Percentiles rank a stretch among this genome's conserved stretches.
These are phyloP conservation scores for Colletotrichum plurivorum DNA, from an alignment of 2,329 filamentous ascomycete genomes.

Conservation along the genomic window DNA sequence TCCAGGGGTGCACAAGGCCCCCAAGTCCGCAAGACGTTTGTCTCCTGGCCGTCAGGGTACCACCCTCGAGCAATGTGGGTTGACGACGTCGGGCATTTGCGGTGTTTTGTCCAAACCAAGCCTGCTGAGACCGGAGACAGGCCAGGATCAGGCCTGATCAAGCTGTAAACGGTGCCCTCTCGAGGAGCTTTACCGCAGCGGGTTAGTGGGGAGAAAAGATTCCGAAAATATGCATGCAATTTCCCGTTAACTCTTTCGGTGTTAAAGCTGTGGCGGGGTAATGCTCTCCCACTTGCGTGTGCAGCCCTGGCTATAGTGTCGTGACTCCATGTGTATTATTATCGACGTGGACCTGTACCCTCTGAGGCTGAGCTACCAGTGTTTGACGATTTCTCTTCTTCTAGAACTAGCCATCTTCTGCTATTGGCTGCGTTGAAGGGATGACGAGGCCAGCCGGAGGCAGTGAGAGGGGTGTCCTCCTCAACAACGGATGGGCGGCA, in stretches of 20 bases:
- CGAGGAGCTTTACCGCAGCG: background rate
- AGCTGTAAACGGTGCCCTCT: background rate
- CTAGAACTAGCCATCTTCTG: background rate
- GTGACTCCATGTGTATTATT: background rate
- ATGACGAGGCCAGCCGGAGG: slow-evolving; percentile 7
- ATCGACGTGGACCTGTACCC: background rate
- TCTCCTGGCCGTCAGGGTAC: background rate
- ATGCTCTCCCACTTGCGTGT: no score
- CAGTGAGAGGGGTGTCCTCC: background rate
- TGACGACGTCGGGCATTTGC: background rate
- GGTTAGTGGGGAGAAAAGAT: background rate
- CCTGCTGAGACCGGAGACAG: background rate
- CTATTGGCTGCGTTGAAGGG: background rate
- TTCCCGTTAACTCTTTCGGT: slow-evolving; percentile 10
- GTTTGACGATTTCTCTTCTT: background rate
- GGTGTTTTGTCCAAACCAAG: background rate
- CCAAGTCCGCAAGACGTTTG: background rate
- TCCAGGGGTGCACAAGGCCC: background rate
- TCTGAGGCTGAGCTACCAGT: slow-evolving; percentile 5
- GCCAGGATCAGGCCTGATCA: background rate
- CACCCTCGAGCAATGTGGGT: slow-evolving; percentile 5
- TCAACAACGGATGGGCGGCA: background rate
- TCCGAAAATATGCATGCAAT: slow-evolving; percentile 24
- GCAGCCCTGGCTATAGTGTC: slow-evolving; percentile 10
- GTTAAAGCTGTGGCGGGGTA: background rate